phyloP scores from a whole-genome alignment of 306 rosid species.

The Quercus suber region DNA sequence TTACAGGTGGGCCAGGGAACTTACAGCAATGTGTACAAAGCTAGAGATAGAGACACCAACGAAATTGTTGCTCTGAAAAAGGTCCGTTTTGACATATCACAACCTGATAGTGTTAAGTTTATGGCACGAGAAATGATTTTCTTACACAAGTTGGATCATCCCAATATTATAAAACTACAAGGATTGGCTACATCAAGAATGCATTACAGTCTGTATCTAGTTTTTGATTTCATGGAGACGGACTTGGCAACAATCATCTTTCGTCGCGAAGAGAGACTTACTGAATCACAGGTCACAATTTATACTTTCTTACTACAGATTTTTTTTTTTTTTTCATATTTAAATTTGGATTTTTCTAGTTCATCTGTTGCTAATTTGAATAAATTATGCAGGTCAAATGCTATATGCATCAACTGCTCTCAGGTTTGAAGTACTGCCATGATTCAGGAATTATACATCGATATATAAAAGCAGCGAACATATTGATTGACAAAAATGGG shows the following conservation, averaged over 20 bases:
- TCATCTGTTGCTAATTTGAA: conserved; percentile 27
- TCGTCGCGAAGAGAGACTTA: conserved; percentile 46
- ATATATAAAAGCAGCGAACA: conserved; percentile 85
- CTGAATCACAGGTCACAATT: conserved; percentile 78
- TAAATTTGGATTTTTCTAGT: conserved; percentile 9
- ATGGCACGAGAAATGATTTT: conserved; percentile 91
- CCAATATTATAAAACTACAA: conserved; percentile 73
- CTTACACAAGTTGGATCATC: conserved; percentile 78
- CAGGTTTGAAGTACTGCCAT: conserved; percentile 91
- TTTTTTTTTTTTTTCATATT: not conserved
- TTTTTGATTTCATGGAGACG: conserved; percentile 87
- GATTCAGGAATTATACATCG: conserved; percentile 84
- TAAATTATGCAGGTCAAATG: conserved; percentile 68
- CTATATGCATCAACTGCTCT: conserved; percentile 89
- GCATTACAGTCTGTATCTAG: conserved; percentile 89
- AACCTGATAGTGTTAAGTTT: conserved; percentile 83
- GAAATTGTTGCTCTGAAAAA: conserved; percentile 86
- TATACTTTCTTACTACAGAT: not conserved
- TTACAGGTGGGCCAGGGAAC: conserved; percentile 97
- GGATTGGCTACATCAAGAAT: conserved; percentile 93
- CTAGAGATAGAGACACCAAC: conserved; percentile 69
- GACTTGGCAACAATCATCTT: conserved; percentile 69
- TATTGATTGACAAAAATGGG: conserved; percentile 76
- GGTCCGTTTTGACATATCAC: conserved; percentile 75
- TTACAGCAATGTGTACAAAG: conserved; percentile 93